These are phyloP conservation scores for Echium plantagineum DNA, from an alignment of 257 asterid genomes.

Conservation along the genomic window DNA sequence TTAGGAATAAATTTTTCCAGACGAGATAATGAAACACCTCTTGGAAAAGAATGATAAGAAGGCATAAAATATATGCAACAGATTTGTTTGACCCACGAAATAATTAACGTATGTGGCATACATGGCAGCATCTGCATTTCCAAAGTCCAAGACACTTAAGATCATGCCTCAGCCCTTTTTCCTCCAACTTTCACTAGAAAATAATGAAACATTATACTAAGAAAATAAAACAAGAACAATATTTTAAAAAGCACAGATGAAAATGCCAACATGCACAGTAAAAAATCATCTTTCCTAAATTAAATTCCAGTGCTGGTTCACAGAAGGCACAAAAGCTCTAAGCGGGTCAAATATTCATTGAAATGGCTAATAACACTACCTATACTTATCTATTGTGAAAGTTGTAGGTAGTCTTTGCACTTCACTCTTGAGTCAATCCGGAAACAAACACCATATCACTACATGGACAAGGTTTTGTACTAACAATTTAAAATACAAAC, in stretches of 20 bases:
- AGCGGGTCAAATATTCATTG: too few species aligned
- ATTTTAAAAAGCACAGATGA: too few species aligned
- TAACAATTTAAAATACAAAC: too few species aligned
- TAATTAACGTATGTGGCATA: constrained; percentile 12
- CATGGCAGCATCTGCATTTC: constrained; percentile 26
- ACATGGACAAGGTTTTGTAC: too few species aligned
- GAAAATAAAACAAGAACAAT: background rate
- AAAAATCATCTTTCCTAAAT: background rate
- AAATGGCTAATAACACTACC: too few species aligned
- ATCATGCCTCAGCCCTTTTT: constrained; percentile 4
- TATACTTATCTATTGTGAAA: too few species aligned
- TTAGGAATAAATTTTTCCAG: constrained; percentile 41
- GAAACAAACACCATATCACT: too few species aligned
- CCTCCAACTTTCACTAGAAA: constrained; percentile 2
- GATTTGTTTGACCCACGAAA: constrained; percentile 15
- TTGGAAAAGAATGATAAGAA: constrained; percentile 29
- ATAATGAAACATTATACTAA: background rate
- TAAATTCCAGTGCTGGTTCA: background rate
- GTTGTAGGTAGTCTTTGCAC: too few species aligned
- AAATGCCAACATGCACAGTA: too few species aligned
- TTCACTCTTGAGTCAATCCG: too few species aligned
- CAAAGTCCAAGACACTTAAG: constrained; percentile 6
- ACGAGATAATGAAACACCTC: constrained; percentile 27
- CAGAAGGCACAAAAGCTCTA: too few species aligned
- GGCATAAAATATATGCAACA: constrained; percentile 25